These are phyloP conservation scores for Paspalum notatum DNA, from an alignment of 176 grass and related monocot species.

Conservation along the genomic window DNA sequence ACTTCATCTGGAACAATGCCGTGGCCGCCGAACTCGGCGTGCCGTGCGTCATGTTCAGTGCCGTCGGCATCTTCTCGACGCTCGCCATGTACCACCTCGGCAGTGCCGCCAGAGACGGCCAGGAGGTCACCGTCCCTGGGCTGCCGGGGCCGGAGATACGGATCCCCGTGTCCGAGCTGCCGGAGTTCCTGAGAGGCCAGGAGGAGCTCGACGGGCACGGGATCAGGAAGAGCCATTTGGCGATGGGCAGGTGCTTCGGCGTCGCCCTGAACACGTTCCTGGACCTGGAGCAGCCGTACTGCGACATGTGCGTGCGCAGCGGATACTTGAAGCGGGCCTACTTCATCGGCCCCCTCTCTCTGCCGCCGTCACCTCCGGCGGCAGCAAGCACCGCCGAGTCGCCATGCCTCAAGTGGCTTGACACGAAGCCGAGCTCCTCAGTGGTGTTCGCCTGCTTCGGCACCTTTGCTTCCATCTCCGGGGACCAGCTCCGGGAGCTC, in stretches of 20 bases:
- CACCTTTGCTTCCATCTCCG: constrained; percentile 28
- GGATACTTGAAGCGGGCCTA: background rate
- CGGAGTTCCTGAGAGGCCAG: background rate
- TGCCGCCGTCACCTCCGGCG: background rate
- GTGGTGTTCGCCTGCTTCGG: constrained; percentile 51
- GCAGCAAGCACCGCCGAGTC: background rate
- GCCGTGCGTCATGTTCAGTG: constrained; percentile 17
- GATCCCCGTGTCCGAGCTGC: constrained; percentile 31
- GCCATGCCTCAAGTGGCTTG: constrained; percentile 32
- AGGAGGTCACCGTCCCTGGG: background rate
- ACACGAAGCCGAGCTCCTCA: background rate
- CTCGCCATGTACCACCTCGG: constrained; percentile 26
- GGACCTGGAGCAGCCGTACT: constrained; percentile 39
- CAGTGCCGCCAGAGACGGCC: no score
- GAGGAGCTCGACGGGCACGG: no score
- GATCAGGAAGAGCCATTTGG: rapidly evolving
- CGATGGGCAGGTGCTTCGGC: background rate
- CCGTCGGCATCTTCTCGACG: constrained; percentile 17
- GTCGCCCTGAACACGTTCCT: constrained; percentile 19
- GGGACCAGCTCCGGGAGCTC: constrained; percentile 37
- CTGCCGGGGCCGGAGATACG: constrained; percentile 19
- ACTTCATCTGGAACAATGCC: constrained; percentile 15
- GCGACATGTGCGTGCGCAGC: background rate
- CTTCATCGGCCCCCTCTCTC: constrained; percentile 36
- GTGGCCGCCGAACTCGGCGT: constrained; percentile 10